Evolutionary conservation across 2,329 filamentous ascomycete species (phyloP).

Genomic region (Colletotrichum musae): DNA sequence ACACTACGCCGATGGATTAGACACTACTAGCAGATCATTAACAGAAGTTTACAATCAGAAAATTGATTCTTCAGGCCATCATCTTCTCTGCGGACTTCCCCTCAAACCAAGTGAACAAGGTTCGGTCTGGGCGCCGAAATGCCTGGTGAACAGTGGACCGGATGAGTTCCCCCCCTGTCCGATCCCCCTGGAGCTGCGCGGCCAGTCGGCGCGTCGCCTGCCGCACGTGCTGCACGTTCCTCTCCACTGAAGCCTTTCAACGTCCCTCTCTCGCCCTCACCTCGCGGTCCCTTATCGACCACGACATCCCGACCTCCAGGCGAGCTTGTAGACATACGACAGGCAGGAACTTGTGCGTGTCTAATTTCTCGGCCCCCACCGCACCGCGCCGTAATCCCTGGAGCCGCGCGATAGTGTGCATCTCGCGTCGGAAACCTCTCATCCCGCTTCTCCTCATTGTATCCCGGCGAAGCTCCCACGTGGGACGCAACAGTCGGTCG

Average conservation of each 20-base stretch:
- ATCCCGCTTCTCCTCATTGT: background rate
- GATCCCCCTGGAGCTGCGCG: slow-evolving; percentile 21
- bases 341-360: background rate
- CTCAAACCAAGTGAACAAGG: background rate
- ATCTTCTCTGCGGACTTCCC: too few species aligned
- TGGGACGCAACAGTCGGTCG: background rate
- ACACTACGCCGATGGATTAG: too few species aligned
- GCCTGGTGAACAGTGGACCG: slow-evolving; percentile 3
- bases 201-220: slow-evolving; percentile 39
- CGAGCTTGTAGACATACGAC: slow-evolving; percentile 11
- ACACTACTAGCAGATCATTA: too few species aligned
- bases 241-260: slow-evolving; percentile 26
- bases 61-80: too few species aligned
- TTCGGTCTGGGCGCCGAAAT: slow-evolving; percentile 22
- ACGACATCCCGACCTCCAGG: slow-evolving; percentile 7
- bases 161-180: slow-evolving; percentile 15
- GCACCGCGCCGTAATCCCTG: slow-evolving; percentile 21
- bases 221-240: slow-evolving; percentile 37
- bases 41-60: too few species aligned
- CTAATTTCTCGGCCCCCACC: background rate
- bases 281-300: background rate
- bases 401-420: background rate
- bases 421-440: background rate
- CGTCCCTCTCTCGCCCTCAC: slow-evolving; percentile 7
- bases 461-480: slow-evolving; percentile 4